Evolutionary conservation across 192 early-diverging fungal species (phyloP), one percentile per base, ranked within the genome.

Genomic region (Backusella psychrophila): DNA sequence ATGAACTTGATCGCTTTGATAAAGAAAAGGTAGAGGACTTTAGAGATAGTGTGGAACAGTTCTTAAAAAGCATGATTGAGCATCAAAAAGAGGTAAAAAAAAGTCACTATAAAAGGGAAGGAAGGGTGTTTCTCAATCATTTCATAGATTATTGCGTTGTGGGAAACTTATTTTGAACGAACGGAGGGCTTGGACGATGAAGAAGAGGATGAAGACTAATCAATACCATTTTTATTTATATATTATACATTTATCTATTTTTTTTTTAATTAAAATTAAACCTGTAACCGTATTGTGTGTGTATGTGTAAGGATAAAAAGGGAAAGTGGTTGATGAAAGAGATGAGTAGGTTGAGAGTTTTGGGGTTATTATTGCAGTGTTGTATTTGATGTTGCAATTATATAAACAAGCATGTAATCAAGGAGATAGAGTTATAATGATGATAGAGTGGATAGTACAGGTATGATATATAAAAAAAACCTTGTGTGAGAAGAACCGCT

Each of bases 1-100:
- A 82, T 21, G 95, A 96, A 81, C 76, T 96, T 69, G 91, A 90
- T 72, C 86, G 92, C 39, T 95, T 94, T 78, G 95, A 96, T 80
- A 83, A 84, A 6, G 90, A 93, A 69, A 91, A 93, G 44, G 91
- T 95, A 31, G 88, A 89, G 49, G 95, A 96, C 74, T 94, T 96
- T 76, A 89, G 92, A 77, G 86, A 85, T 36, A 83, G 90, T 44
- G 85, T 95, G 46, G 92, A 95, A 72, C 75, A 85, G 4, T 94
- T 93, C 39, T 85, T 96, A 80, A 81, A 84, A 46, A 90, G 89
- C 33, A 90, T 95, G 86, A 86, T 96, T 66, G 89, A 92, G 66
- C 92, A 90, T 46, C 94, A 96, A 83, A 90, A 93, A 49, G 84
- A 95, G 87, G 91, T 93, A 79, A 44, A 21, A 31, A 0, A 42